phyloP scores from a whole-genome alignment of 768 basidiomycete genomes.

The Lactarius indigo region DNA sequence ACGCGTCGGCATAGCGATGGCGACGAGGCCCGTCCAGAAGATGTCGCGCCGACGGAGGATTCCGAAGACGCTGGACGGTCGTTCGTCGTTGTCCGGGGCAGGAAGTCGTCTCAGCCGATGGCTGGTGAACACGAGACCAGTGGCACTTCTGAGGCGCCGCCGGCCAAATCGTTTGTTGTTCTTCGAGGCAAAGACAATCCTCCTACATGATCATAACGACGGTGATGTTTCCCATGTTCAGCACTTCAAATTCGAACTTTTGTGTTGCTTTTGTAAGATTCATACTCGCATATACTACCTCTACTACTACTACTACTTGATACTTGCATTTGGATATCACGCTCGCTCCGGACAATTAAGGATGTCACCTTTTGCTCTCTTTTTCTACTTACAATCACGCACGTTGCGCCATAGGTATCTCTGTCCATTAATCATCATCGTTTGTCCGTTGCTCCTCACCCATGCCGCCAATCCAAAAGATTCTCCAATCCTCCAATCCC shows the following conservation, averaged over 20 bases:
- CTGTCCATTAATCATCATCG: constrained; percentile 31
- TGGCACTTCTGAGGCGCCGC: neutral
- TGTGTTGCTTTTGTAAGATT: neutral
- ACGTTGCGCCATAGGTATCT: constrained; percentile 12
- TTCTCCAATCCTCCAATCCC: constrained; percentile 69
- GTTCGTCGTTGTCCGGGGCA: constrained; percentile 35
- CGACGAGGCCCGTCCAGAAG: constrained; percentile 7
- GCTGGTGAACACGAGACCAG: neutral
- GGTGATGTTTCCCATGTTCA: neutral
- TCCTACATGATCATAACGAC: neutral
- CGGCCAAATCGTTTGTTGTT: constrained; percentile 52
- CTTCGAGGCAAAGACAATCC: constrained; percentile 48
- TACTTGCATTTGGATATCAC: constrained; percentile 10
- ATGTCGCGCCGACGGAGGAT: neutral
- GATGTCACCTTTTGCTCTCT: neutral
- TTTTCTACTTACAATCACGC: neutral
- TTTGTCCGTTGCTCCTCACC: constrained; percentile 33
- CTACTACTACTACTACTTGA: neutral
- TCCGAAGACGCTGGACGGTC: constrained; percentile 26
- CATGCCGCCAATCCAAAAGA: constrained; percentile 78
- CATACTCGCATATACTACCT: constrained; percentile 7
- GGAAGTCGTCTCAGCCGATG: constrained; percentile 13
- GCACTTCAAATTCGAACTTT: neutral
- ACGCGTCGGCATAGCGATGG: constrained; percentile 24
- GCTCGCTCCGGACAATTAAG: constrained; percentile 3